Percentiles rank a stretch among this genome's conserved stretches.
These are phyloP conservation scores for Melastoma candidum DNA, from an alignment of 441 rosid genomes.

Conservation along the genomic window DNA sequence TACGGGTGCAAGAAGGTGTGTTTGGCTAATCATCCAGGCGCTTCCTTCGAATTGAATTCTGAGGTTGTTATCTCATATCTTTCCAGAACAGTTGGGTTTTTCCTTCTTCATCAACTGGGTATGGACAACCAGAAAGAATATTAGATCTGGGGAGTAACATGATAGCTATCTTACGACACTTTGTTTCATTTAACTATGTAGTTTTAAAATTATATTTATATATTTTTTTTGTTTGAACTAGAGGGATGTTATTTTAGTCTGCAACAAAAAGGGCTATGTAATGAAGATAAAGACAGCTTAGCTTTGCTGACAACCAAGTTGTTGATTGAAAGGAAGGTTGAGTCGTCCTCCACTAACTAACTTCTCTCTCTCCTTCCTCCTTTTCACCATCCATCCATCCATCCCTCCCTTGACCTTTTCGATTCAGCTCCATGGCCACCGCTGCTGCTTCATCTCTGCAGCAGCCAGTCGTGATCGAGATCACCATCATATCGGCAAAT, in stretches of 20 bases:
- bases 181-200: neutral
- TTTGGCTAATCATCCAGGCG: neutral
- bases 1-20: slow-evolving; percentile 54
- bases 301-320: too few relatives aligned
- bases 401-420: too few relatives aligned
- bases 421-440: neutral
- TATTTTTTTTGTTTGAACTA: too few relatives aligned
- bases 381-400: too few relatives aligned
- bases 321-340: too few relatives aligned
- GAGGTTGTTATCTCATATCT: neutral
- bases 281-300: too few relatives aligned
- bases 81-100: slow-evolving; percentile 41
- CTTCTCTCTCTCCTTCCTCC: too few relatives aligned
- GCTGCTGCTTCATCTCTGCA: neutral
- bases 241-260: too few relatives aligned
- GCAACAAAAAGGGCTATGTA: too few relatives aligned
- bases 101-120: slow-evolving; percentile 72
- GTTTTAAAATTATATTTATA: too few relatives aligned
- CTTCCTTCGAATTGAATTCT: neutral
- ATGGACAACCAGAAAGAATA: slow-evolving; percentile 62
- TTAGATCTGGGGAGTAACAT: slow-evolving; percentile 52
- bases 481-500: slow-evolving; percentile 10
- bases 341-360: too few relatives aligned
- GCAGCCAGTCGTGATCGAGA: neutral
- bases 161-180: slow-evolving; percentile 24